Percentiles rank a stretch among this genome's conserved stretches.
Conservation (phyloP, 768 basidiomycete genomes). For the Tricholoma terreum region DNA sequence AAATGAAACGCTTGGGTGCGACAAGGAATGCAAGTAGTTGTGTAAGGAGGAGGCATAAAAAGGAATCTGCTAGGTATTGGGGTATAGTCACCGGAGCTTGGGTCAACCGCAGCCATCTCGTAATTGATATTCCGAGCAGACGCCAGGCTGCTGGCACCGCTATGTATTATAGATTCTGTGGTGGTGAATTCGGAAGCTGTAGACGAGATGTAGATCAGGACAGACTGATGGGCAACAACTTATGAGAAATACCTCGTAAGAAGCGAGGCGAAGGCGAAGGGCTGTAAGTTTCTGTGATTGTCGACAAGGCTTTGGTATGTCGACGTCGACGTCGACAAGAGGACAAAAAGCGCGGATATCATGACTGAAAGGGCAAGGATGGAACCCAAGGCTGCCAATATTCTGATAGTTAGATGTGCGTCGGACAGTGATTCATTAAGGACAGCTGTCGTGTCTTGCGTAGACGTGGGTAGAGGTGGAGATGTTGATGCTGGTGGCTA, state of each 20-base stretch:
- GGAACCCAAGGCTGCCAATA: constrained; percentile 26
- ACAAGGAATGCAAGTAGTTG: no score
- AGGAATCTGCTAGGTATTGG: no score
- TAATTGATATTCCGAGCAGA: no score
- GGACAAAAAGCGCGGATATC: constrained; percentile 11
- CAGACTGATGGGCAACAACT: neutral
- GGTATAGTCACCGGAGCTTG: no score
- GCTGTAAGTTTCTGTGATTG: constrained; percentile 6
- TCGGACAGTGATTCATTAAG: neutral
- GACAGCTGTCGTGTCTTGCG: no score
- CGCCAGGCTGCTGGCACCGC: constrained; percentile 24
- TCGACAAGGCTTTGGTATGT: constrained; percentile 5
- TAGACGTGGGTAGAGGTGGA: neutral
- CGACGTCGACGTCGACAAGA: constrained; percentile 16
- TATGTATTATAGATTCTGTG: constrained; percentile 33
- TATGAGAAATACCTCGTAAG: constrained; percentile 19
- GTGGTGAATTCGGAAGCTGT: constrained; percentile 34
- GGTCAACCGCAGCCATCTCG: no score
- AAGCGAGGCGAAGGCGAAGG: constrained; percentile 9
- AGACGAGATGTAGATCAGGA: neutral
- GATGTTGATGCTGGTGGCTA: neutral
- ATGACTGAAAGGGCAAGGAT: constrained; percentile 19
- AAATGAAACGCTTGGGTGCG: no score
- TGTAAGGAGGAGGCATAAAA: no score
- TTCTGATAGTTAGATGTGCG: constrained; percentile 12